These are phyloP conservation scores for Viola pubescens DNA, from an alignment of 441 rosid species.

Conservation along the genomic window DNA sequence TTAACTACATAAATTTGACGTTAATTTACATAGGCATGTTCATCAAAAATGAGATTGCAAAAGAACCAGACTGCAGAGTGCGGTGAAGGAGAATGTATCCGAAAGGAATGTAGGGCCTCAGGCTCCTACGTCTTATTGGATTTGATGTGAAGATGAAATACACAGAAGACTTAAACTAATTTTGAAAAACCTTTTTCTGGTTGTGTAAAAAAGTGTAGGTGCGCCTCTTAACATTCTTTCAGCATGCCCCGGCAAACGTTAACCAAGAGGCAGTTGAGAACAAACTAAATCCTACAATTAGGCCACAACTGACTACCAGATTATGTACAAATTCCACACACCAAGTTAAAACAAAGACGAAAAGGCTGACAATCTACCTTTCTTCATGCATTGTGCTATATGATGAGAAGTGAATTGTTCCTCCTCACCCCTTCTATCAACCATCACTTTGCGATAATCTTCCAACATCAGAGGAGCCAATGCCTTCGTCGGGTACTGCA, in stretches of 20 bases:
- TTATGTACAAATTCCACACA: too few species aligned
- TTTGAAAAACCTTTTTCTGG: neutral
- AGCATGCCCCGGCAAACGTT: neutral
- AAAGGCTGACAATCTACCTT: slow-evolving; percentile 32
- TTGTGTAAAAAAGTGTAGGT: neutral
- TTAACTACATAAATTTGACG: neutral
- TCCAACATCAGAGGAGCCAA: slow-evolving; percentile 89
- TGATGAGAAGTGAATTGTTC: slow-evolving; percentile 70
- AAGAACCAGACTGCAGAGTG: neutral
- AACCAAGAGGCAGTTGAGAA: neutral
- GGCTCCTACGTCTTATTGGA: neutral
- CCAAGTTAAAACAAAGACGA: too few species aligned
- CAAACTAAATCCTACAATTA: too few species aligned
- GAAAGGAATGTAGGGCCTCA: neutral
- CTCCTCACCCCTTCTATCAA: slow-evolving; percentile 90
- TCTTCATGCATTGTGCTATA: slow-evolving; percentile 73
- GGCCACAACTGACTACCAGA: too few species aligned
- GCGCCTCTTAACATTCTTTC: neutral
- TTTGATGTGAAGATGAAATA: neutral
- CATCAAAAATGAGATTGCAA: neutral
- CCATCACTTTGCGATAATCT: slow-evolving; percentile 83
- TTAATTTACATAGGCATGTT: neutral
- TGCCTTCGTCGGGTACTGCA: slow-evolving; percentile 92
- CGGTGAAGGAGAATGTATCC: neutral
- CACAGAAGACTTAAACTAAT: neutral